Base-by-base conservation (phyloP, 163 green algal genomes). In the Dunaliella salina region DNA sequence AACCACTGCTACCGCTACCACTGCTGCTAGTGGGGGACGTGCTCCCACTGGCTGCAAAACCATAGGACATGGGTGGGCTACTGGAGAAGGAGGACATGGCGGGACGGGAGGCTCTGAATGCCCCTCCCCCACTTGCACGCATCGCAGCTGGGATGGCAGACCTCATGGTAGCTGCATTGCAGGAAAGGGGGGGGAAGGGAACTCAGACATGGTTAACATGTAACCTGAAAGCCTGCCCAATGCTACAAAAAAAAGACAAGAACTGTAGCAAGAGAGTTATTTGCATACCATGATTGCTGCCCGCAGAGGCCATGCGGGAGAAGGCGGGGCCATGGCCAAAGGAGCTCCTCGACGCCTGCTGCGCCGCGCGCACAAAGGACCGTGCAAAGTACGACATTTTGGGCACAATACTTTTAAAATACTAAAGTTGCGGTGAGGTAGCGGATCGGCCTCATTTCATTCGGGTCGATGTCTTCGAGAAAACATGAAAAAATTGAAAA, bases 41-140 rank as follows among this genome's bases (percentile, higher is more conserved):
- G 79, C n/a, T 33, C 32, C 11, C 79, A 45, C 79, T 82, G 79
- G 79, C 79, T 29, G 79, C 79, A 45, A 82, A 82, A 30, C 79
- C 79, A 26, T 82, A 33, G 79, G 32, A 59, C 32, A 82, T 82
- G 79, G 79, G 79, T 22, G 79, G 20, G 30, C 20, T 50, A 1
- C 18, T 33, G 32, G 79, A 45, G 20, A 33, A 26, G 32, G 45
- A 59, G 32, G 8, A 82, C 79, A 82, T 82, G 32, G 79, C 79
- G 30, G 79, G 79, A 12, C 79, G 34, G 32, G 79, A 82, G 35
- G 79, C 79, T 5, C 8, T 82, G 79, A 82, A 82, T 24, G 79
- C 79, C 79, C 34, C 35, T 30, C 20, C 33, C 20, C 32, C n/a
- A 33, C n/a, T n/a, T n/a, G 79, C 20, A 24, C 32, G 34, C 79